Percentiles rank a stretch among this genome's conserved stretches.
These are phyloP conservation scores for Zymoseptoria ardabiliae DNA, from an alignment of 2,329 filamentous ascomycete species.

Conservation along the genomic window DNA sequence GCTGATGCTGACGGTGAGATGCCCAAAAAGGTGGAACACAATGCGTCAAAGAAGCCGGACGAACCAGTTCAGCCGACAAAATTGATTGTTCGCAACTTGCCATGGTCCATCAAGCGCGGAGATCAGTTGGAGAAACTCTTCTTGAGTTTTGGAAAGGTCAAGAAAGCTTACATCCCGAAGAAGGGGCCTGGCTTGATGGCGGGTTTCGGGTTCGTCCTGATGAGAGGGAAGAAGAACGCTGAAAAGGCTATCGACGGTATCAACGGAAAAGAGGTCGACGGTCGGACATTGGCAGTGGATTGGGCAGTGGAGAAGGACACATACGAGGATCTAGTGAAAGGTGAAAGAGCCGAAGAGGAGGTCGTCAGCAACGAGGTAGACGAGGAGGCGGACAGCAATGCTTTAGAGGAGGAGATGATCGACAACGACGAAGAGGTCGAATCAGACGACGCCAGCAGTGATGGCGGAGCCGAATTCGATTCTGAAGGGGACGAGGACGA, in stretches of 20 bases:
- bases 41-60: slow-evolving; percentile 58
- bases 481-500: slow-evolving; percentile 36
- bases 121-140: slow-evolving; percentile 77
- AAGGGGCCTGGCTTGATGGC: slow-evolving; percentile 60
- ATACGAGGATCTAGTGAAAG: slow-evolving; percentile 47
- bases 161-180: slow-evolving; percentile 76
- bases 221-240: slow-evolving; percentile 83
- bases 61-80: slow-evolving; percentile 65
- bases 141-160: slow-evolving; percentile 83
- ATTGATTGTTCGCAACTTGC: slow-evolving; percentile 85
- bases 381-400: slow-evolving; percentile 31
- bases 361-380: slow-evolving; percentile 10
- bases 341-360: slow-evolving; percentile 25
- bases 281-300: slow-evolving; percentile 82
- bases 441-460: slow-evolving; percentile 31
- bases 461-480: slow-evolving; percentile 34
- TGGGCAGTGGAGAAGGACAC: slow-evolving; percentile 90
- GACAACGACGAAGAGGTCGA: slow-evolving; percentile 37
- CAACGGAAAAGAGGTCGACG: slow-evolving; percentile 87
- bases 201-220: slow-evolving; percentile 87
- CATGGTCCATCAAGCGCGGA: slow-evolving; percentile 86
- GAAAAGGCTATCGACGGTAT: slow-evolving; percentile 77
- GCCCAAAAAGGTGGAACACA: slow-evolving; percentile 49
- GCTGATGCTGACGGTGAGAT: slow-evolving; percentile 24
- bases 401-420: slow-evolving; percentile 37